Base-by-base conservation (phyloP, 2,329 filamentous ascomycete genomes). In the Hymenoscyphus albidus region DNA sequence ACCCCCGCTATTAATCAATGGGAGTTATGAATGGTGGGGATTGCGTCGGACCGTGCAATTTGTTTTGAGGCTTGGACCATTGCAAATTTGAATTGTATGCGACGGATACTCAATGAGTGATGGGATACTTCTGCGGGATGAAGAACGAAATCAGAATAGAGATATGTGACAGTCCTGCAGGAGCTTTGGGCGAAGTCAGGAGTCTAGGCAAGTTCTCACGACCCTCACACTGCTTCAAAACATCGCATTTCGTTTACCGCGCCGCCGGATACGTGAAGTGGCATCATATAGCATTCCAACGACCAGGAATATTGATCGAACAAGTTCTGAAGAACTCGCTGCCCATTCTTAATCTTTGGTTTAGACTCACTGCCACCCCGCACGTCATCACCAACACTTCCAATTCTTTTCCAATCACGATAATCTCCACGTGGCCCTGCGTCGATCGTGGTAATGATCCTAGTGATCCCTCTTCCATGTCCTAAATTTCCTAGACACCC, bases 1-100 rank as follows among this genome's bases (percentile, higher is more conserved):
- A 79, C 76, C 1, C 82, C 85, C 1, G 83, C 82, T 0, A 83
- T 80, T 61, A 82, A 85, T 59, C 70, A 70, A 27, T 85, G 82
- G 82, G 48, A 54, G 48, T 10, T 51, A 2, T 51, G n/a, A 18
- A 51, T 51, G 18, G 18, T 27, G n/a, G 48, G 22, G 22, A 54
- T 54, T 54, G 18, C 22, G 48, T 27, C 13, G 3, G 48, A 27
- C 14, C 22, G 9, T 27, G 13, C 22, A 54, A 54, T 54, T 27
- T 54, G 48, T 54, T 54, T 7, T 54, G 48, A 22, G 48, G 48
- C 48, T 54, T 54, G 48, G 48, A 27, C n/a, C 5, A 18, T 22
- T 22, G 9, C 18, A 54, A 3, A 54, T 2, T 27, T 54, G 9
- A 22, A 13, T 9, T 54, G 10, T 0, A 27, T 54, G 48, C 12